phyloP scores from a whole-genome alignment of 1,284 basidiomycete genomes.

The Apiotrichum domesticum region DNA sequence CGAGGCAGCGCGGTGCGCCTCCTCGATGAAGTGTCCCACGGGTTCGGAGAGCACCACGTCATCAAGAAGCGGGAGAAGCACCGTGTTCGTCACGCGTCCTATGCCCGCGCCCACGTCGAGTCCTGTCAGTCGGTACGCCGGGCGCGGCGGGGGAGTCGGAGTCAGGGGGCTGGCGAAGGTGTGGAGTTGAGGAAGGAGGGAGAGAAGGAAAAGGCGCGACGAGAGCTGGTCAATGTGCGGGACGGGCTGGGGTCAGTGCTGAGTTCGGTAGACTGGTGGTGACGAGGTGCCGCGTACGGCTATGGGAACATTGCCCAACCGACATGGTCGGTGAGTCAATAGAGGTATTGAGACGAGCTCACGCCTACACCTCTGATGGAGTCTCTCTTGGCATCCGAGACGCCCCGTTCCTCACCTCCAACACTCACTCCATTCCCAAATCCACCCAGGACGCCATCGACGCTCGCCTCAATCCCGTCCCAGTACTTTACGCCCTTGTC shows the following conservation, averaged over 20 bases:
- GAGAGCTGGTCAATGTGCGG: conserved; percentile 82
- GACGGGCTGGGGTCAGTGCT: conserved; percentile 56
- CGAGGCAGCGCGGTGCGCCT: conserved; percentile 56
- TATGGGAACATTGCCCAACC: no score
- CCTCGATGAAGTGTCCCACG: conserved; percentile 64
- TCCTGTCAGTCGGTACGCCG: conserved; percentile 56
- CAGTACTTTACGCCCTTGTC: conserved; percentile 50
- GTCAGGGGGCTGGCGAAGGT: conserved; percentile 63
- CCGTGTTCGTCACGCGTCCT: conserved; percentile 78
- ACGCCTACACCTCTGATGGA: no score
- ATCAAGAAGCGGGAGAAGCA: conserved; percentile 73
- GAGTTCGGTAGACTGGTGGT: background rate
- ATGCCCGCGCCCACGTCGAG: conserved; percentile 84
- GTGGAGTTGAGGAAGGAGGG: conserved; percentile 69
- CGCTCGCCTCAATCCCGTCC: conserved; percentile 45
- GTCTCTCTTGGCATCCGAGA: no score
- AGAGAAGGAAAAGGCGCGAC: conserved; percentile 76
- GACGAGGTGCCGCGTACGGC: background rate
- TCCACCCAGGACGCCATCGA: conserved; percentile 50
- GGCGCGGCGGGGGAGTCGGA: conserved; percentile 18
- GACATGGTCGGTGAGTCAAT: no score
- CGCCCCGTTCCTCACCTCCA: no score
- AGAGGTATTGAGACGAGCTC: no score
- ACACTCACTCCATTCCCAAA: conserved; percentile 45
- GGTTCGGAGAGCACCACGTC: conserved; percentile 86